A percentile compares a stretch with the other conserved stretches of the same genome.
Conservation (phyloP, 768 basidiomycete genomes). For the Tricholoma saponaceum region DNA sequence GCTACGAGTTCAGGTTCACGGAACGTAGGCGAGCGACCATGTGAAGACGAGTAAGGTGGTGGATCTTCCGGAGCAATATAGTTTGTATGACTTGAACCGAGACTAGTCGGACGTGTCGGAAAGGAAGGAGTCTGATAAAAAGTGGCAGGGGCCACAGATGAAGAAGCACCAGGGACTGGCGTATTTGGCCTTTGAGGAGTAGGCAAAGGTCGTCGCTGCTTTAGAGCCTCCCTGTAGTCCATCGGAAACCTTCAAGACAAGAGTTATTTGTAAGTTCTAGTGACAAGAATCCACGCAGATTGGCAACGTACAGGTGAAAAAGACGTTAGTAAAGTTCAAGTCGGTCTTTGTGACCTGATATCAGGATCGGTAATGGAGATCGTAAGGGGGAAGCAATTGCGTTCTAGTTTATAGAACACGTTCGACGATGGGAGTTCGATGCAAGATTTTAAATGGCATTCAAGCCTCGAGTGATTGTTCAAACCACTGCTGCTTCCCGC, state of each 20-base stretch:
- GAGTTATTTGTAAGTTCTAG: not conserved
- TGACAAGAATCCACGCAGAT: not conserved
- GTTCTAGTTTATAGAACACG: not conserved
- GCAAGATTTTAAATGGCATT: not conserved
- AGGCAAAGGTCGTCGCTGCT: constrained; percentile 43
- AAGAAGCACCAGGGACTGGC: constrained; percentile 25
- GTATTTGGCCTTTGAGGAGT: constrained; percentile 42
- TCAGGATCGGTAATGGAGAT: not conserved
- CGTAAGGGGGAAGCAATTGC: not conserved
- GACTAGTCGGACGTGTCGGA: constrained; percentile 33
- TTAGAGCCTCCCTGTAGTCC: constrained; percentile 45
- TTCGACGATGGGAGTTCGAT: not conserved
- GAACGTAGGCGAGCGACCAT: constrained; percentile 29
- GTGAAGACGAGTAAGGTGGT: constrained; percentile 30
- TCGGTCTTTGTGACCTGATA: not conserved
- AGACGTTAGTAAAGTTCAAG: not conserved
- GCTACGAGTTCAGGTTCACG: constrained; percentile 55
- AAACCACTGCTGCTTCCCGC: not conserved
- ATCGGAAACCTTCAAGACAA: constrained; percentile 20
- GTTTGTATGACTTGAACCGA: constrained; percentile 42
- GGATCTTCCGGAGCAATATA: constrained; percentile 33
- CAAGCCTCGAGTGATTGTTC: not conserved
- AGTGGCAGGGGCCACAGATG: constrained; percentile 28
- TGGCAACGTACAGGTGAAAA: not conserved
- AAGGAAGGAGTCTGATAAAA: constrained; percentile 39